Evolutionary conservation across 139 green algal genomes (phyloP), one percentile per base, ranked within the genome.

Genomic region (Coelastrella sp.): DNA sequence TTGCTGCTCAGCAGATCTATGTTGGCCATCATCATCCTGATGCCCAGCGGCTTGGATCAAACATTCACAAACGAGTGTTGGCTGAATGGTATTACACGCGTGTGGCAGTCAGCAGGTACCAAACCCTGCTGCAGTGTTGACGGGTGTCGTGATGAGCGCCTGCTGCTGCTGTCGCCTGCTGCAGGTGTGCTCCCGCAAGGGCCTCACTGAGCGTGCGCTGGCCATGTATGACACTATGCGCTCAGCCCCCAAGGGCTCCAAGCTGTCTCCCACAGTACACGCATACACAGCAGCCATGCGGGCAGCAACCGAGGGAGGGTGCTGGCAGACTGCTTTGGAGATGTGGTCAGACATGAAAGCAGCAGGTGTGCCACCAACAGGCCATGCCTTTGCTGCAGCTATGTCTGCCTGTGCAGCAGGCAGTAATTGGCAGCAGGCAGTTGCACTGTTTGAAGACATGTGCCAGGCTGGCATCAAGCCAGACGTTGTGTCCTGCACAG

Each of bases 401-500:
- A 98, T 98, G 91, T 94, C 76, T 5, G 96, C 97, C 6, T 98
- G 96, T 87, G 97, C 96, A 8, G 94, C 93, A 0, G 96, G 94
- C 27, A 92, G 93, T 19, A 91, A 96, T 59, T 98, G 97, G 96
- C 87, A 93, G 82, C 93, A 92, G 15, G 96, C 96, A 7, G 95
- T 97, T 19, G 70, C 81, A 10, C 89, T 98, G 27, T 98, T 98
- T 87, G 96, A 98, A 72, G 94, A 97, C 76, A 98, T 98, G 97
- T 93, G 96, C 25, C 56, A 87, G 19, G 92, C 85, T 25, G 93
- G 93, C 65, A 96, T 99, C 74, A 90, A 94, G 74, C 95, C 97
- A 15, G 96, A 99, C 73, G 96, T 99, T 1, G 97, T 99, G 57
- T 98, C 95, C 17, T 99, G 96, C 92, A 99, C 96, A 5, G 96